Base-by-base conservation (phyloP, 1,139 yeast genomes). In the Geotrichum aggregatum region DNA sequence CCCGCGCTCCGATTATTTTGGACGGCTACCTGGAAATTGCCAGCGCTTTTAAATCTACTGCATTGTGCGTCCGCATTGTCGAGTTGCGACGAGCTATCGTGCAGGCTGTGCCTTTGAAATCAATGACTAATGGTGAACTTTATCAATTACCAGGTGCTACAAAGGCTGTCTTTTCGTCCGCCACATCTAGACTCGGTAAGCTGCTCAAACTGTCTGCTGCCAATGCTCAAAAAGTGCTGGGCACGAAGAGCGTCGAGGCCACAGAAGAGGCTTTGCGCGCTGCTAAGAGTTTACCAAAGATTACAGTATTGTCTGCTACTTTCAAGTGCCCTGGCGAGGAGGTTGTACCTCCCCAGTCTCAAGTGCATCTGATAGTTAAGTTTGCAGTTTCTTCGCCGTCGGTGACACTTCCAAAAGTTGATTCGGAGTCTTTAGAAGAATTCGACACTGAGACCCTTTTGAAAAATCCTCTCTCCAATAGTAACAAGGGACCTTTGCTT, bases 251-350 rank as follows among this genome's bases (percentile, higher is more conserved):
- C 26, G 31, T 39, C n/a, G 48, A 47, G 16, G 39, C 34, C 21
- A 81, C 81, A 56, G 71, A 73, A 22, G 73, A 74, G 34, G 77
- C 88, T 2, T 66, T 84, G 49, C 69, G 74, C 11, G 77, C 83
- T 52, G 96, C 94, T 1, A 66, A 76, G 5, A 73, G 76, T 49
- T 79, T 88, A 41, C 97, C 98, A 41, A 71, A 75, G 44, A 71
- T 92, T 54, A 82, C 86, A 61, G 73, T 91, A 19, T 60, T 89
- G 42, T 80, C 80, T 50, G 83, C 95, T 44, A 80, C 78, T 54
- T 88, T 91, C 70, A 78, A 80, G 58, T 96, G 91, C 42, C 95
- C 96, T 2, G 98, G 98, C 36, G 98, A 91, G 71, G 69, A 72
- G 26, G 73, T 75, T 34, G 85, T 92, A 11, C 79, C 95, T 2